Evolutionary conservation across 495 filamentous ascomycete species (phyloP).

Genomic region (Aspergillus steynii): DNA sequence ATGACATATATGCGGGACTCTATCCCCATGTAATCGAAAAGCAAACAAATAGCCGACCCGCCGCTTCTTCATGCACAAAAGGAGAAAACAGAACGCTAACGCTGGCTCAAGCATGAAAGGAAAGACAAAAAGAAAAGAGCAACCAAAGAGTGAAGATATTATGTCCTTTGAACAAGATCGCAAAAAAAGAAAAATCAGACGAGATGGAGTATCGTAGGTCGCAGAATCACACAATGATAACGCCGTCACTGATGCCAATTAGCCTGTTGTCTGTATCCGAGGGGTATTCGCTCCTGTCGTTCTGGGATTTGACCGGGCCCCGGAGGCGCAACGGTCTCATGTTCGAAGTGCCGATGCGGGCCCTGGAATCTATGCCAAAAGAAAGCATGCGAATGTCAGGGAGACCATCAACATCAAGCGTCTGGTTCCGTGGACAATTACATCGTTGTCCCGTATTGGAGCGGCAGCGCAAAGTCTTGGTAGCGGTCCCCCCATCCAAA

Average conservation of each 20-base stretch:
- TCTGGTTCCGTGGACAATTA: conserved; percentile 37
- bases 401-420: conserved; percentile 29
- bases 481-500: conserved; percentile 72
- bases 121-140: conserved; percentile 27
- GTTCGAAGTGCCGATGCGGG: conserved; percentile 18
- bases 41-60: conserved; percentile 53
- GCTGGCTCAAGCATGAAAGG: conserved; percentile 36
- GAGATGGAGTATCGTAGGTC: conserved; percentile 52
- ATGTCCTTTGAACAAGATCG: conserved; percentile 36
- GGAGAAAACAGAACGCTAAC: conserved; percentile 36
- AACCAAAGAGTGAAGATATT: conserved; percentile 30
- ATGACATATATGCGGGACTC: conserved; percentile 48
- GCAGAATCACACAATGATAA: conserved; percentile 46
- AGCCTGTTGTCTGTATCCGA: conserved; percentile 35
- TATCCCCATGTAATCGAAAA: conserved; percentile 30
- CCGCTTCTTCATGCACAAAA: conserved; percentile 52
- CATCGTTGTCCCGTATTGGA: conserved; percentile 55
- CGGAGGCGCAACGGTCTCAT: conserved; percentile 15
- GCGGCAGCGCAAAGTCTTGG: conserved; percentile 55
- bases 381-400: conserved; percentile 26
- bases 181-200: conserved; percentile 32
- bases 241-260: conserved; percentile 54
- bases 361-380: conserved; percentile 28
- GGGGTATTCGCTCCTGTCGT: conserved; percentile 30
- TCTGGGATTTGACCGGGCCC: conserved; percentile 25